These are phyloP conservation scores for Neophaeococcomyces aloes DNA, from an alignment of 2,329 filamentous ascomycete genomes.

Conservation along the genomic window DNA sequence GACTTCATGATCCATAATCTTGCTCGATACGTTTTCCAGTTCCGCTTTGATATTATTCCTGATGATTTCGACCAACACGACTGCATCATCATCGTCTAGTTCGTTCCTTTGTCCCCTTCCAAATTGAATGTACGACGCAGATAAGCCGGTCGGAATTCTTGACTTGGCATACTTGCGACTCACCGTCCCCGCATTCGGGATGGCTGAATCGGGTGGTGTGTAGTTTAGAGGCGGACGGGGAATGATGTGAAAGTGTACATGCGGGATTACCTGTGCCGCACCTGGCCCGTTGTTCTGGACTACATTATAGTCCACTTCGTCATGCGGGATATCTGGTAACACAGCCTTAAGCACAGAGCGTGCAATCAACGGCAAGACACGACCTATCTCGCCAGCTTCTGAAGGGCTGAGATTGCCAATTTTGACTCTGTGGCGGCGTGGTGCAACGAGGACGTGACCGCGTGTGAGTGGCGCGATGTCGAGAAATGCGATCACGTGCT, in stretches of 20 bases:
- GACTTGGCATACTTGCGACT: slow-evolving; percentile 11
- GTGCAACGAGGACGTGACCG: slow-evolving; percentile 75
- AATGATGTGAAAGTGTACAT: slow-evolving; percentile 92
- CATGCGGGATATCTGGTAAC: slow-evolving; percentile 31
- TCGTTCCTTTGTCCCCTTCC: slow-evolving; percentile 38
- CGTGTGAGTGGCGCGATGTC: slow-evolving; percentile 81
- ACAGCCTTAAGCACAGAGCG: slow-evolving; percentile 64
- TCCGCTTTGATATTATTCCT: slow-evolving; percentile 27
- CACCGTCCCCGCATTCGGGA: neutral
- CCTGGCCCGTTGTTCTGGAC: slow-evolving; percentile 90
- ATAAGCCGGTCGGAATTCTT: slow-evolving; percentile 10
- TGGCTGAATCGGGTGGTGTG: no score
- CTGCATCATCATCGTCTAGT: slow-evolving; percentile 37
- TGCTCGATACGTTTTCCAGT: no score
- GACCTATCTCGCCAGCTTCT: slow-evolving; percentile 51
- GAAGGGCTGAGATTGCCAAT: slow-evolving; percentile 56
- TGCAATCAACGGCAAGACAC: slow-evolving; percentile 44
- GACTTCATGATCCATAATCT: no score
- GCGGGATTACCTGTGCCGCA: slow-evolving; percentile 83
- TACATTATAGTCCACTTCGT: slow-evolving; percentile 73
- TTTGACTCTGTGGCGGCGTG: slow-evolving; percentile 66
- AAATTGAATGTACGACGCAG: slow-evolving; percentile 34
- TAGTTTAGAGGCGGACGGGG: slow-evolving; percentile 52
- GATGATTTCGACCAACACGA: slow-evolving; percentile 28
- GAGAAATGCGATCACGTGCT: slow-evolving; percentile 71